phyloP scores from a whole-genome alignment of 1,284 basidiomycete species.

The Ceratobasidium theobromae region DNA sequence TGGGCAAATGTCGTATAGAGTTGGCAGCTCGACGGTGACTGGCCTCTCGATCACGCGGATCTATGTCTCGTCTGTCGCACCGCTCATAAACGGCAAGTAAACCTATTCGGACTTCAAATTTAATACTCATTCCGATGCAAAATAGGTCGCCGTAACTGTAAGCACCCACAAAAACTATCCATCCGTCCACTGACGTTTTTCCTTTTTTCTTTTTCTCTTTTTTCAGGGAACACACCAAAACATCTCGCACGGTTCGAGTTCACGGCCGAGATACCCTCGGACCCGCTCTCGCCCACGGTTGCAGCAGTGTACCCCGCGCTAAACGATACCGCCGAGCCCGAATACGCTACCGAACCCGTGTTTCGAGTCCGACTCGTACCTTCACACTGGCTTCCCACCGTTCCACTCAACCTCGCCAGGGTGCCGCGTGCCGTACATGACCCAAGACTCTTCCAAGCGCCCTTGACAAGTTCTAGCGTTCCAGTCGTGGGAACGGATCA shows the following conservation, averaged over 20 bases:
- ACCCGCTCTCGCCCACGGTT: conserved; percentile 6
- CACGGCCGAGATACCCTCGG: neutral
- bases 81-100: conserved; percentile 1
- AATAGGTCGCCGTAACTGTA: conserved; percentile 13
- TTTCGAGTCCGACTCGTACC: conserved; percentile 7
- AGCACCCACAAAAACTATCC: neutral
- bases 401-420: conserved; percentile 13
- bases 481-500: conserved; percentile 5
- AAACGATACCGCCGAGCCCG: neutral
- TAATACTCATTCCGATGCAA: neutral
- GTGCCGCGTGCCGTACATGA: neutral
- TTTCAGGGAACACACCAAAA: conserved; percentile 17
- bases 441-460: neutral
- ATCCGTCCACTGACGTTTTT: neutral
- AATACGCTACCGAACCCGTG: neutral
- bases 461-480: neutral
- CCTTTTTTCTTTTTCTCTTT: neutral
- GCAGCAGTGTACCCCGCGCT: conserved; percentile 5
- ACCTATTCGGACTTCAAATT: neutral
- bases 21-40: conserved; percentile 9
- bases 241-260: conserved; percentile 20
- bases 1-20: conserved; percentile 15
- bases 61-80: conserved; percentile 8
- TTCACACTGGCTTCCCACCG: neutral
- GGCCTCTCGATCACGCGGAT: conserved; percentile 11